Percentiles rank a stretch among this genome's conserved stretches.
phyloP scores from a whole-genome alignment of 2,329 filamentous ascomycete species.

The Dichotomopilus funicola region DNA sequence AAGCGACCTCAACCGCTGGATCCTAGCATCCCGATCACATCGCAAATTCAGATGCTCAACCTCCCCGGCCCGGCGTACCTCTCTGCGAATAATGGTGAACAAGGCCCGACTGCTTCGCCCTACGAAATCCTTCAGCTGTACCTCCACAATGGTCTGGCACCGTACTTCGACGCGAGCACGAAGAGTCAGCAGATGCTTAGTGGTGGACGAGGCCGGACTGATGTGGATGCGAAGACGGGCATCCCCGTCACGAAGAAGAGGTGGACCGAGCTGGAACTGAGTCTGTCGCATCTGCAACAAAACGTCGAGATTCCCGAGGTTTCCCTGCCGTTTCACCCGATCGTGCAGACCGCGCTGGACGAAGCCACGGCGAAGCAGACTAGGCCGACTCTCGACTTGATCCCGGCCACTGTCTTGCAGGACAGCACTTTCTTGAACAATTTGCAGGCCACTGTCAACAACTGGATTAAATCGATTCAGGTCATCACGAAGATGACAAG shows the following conservation, averaged over 20 bases:
- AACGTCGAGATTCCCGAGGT: conserved; percentile 97
- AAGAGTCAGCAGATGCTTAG: conserved; percentile 66
- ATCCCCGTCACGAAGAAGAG: conserved; percentile 97
- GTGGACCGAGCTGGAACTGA: conserved; percentile 88
- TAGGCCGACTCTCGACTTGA: conserved; percentile 70
- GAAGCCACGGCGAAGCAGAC: conserved; percentile 61
- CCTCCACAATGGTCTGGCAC: conserved; percentile 83
- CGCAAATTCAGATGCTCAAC: conserved; percentile 89
- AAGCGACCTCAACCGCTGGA: conserved; percentile 89
- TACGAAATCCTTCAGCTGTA: conserved; percentile 91
- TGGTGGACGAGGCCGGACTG: conserved; percentile 64
- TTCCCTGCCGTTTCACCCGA: conserved; percentile 76
- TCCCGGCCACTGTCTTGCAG: conserved; percentile 68
- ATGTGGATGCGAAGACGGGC: conserved; percentile 86
- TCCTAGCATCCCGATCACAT: conserved; percentile 69
- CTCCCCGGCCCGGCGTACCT: conserved; percentile 73
- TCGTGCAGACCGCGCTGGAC: conserved; percentile 79
- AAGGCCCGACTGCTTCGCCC: conserved; percentile 68
- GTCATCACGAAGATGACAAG: conserved; percentile 90
- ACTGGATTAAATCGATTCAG: conserved; percentile 98
- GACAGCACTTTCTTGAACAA: conserved; percentile 92
- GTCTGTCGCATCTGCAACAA: conserved; percentile 85
- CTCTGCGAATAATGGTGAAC: conserved; percentile 59
- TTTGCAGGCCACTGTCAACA: conserved; percentile 87
- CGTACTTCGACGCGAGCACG: conserved; percentile 95